Percentiles rank a stretch among this genome's conserved stretches.
Conservation (phyloP, 1,139 yeast species). For the Candida sanyaensis region DNA sequence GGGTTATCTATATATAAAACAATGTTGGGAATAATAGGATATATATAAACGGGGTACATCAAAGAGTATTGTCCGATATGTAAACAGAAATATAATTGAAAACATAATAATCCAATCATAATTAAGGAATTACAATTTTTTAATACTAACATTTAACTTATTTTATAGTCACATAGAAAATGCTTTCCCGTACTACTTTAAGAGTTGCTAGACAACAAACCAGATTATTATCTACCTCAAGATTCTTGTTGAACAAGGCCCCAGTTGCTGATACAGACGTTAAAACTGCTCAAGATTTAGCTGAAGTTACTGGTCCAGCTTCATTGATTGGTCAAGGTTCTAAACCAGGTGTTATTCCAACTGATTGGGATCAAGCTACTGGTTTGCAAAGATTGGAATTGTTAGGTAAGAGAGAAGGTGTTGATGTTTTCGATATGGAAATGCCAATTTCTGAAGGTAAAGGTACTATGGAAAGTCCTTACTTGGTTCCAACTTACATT, state of each 20-base stretch:
- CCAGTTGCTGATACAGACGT: slow-evolving; percentile 29
- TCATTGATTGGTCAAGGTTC: slow-evolving; percentile 93
- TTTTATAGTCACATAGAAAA: slow-evolving; percentile 11
- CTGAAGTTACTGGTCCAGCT: slow-evolving; percentile 80
- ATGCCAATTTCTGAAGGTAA: slow-evolving; percentile 85
- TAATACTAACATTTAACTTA: slow-evolving; percentile 24
- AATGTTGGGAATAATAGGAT: too few relatives aligned
- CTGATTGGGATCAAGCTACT: slow-evolving; percentile 94
- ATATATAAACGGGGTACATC: too few relatives aligned
- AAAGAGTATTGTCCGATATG: too few relatives aligned
- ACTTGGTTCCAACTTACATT: slow-evolving; percentile 85
- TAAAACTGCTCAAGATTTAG: slow-evolving; percentile 67
- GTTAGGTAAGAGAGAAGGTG: slow-evolving; percentile 93
- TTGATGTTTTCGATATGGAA: slow-evolving; percentile 90
- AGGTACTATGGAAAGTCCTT: slow-evolving; percentile 89
- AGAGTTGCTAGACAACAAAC: slow-evolving; percentile 38
- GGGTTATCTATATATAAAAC: too few relatives aligned
- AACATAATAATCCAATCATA: neutral
- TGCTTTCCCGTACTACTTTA: slow-evolving; percentile 42
- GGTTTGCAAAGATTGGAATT: slow-evolving; percentile 97
- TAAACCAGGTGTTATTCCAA: slow-evolving; percentile 77
- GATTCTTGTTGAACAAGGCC: slow-evolving; percentile 25
- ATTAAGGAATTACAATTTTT: neutral
- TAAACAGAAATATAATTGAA: neutral
- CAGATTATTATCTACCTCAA: slow-evolving; percentile 45